Percentiles rank a stretch among this genome's conserved stretches.
Conservation (phyloP, 2,329 filamentous ascomycete genomes). For the Fusarium compactum region DNA sequence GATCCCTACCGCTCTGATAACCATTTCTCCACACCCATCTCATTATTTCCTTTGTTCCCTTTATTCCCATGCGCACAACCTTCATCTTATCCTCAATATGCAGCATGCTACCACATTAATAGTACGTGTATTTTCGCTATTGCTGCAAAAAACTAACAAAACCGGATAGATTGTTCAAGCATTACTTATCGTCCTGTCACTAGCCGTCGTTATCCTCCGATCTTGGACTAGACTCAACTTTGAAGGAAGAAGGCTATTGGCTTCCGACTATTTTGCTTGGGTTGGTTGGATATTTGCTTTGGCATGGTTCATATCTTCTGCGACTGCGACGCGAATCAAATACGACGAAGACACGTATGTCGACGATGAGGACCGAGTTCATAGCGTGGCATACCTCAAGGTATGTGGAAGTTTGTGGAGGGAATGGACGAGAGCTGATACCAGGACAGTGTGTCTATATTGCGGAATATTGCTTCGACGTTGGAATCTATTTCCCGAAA, state of each 20-base stretch:
- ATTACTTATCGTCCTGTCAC: not conserved
- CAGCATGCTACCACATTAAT: not conserved
- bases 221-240: not conserved
- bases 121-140: too few species aligned
- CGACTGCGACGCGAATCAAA: not conserved
- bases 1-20: not conserved
- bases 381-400: not conserved
- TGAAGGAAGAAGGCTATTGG: not conserved
- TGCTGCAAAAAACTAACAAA: too few species aligned
- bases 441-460: not conserved
- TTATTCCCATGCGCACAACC: not conserved
- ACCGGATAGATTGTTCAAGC: constrained; percentile 11
- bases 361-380: not conserved
- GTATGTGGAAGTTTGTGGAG: not conserved
- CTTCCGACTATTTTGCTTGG: constrained; percentile 1
- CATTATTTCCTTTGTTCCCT: not conserved
- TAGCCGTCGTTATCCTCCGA: constrained; percentile 3
- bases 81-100: not conserved
- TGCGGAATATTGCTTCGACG: constrained; percentile 18
- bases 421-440: not conserved
- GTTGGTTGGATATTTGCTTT: constrained; percentile 9
- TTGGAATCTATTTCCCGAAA: constrained; percentile 16
- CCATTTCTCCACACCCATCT: not conserved
- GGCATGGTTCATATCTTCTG: constrained; percentile 8
- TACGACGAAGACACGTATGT: not conserved